A percentile compares a stretch with the other conserved stretches of the same genome.
Evolutionary conservation across 2,329 filamentous ascomycete species (phyloP).

Genomic region (Leptographium radiaticola): DNA sequence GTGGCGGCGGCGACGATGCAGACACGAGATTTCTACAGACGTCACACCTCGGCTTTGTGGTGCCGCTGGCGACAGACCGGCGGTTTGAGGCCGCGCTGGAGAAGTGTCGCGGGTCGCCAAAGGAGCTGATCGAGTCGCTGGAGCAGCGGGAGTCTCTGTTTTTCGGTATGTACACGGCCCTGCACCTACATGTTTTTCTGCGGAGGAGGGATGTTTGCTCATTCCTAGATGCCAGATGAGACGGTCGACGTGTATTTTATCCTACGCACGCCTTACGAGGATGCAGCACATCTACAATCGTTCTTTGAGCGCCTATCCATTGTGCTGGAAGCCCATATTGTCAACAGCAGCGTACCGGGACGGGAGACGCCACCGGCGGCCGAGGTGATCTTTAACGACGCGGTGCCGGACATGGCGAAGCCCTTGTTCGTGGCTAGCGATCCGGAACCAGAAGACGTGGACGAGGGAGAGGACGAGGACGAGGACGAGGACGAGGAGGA

Average conservation of each 20-base stretch:
- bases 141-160: slow-evolving; percentile 52
- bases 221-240: slow-evolving; percentile 45
- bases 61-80: slow-evolving; percentile 43
- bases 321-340: slow-evolving; percentile 52
- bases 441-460: slow-evolving; percentile 13
- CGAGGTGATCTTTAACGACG: slow-evolving; percentile 48
- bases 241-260: slow-evolving; percentile 55
- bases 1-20: not conserved
- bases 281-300: slow-evolving; percentile 41
- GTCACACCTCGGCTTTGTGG: slow-evolving; percentile 46
- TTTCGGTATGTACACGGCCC: slow-evolving; percentile 45
- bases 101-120: slow-evolving; percentile 20
- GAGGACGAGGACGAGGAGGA: slow-evolving; percentile 18
- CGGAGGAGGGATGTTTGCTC: not conserved
- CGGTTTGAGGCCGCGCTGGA: slow-evolving; percentile 38
- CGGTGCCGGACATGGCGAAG: slow-evolving; percentile 34
- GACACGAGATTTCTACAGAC: slow-evolving; percentile 38
- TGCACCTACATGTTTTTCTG: not conserved
- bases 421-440: slow-evolving; percentile 37
- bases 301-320: slow-evolving; percentile 52
- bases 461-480: slow-evolving; percentile 3
- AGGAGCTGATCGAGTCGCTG: slow-evolving; percentile 42
- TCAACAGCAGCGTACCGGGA: slow-evolving; percentile 39
- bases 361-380: slow-evolving; percentile 30
- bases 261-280: slow-evolving; percentile 48